A percentile compares a stretch with the other conserved stretches of the same genome.
Evolutionary conservation across 2,329 filamentous ascomycete genomes (phyloP).

Genomic region (Thermoascus crustaceus): DNA sequence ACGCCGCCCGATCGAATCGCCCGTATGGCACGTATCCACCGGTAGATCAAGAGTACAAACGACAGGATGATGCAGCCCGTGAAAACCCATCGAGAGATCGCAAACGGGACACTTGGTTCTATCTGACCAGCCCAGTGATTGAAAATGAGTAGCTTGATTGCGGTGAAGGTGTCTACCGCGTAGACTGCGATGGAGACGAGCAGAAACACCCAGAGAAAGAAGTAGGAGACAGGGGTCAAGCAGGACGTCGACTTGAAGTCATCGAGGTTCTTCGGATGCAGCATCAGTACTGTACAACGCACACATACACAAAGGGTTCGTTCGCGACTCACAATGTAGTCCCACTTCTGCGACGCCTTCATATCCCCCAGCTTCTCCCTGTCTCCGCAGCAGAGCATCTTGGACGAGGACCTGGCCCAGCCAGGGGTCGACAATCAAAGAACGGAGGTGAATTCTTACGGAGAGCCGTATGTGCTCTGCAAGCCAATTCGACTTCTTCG

Average conservation of each 20-base stretch:
- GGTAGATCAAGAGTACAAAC: conserved; percentile 70
- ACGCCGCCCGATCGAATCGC: conserved; percentile 81
- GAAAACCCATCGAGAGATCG: conserved; percentile 90
- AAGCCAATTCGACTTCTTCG: background rate
- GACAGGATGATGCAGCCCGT: conserved; percentile 85
- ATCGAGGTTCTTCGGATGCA: conserved; percentile 39
- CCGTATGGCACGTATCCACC: conserved; percentile 69
- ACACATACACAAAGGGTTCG: no score
- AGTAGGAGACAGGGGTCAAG: conserved; percentile 70
- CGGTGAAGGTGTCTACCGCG: conserved; percentile 83
- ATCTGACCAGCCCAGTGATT: conserved; percentile 82
- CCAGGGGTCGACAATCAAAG: conserved; percentile 12
- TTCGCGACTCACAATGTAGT: conserved; percentile 71
- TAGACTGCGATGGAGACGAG: conserved; percentile 77
- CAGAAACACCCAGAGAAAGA: conserved; percentile 73
- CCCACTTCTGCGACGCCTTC: conserved; percentile 83
- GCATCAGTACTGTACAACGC: conserved; percentile 5
- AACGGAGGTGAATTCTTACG: background rate
- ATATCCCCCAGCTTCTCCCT: conserved; percentile 54
- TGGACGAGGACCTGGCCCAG: conserved; percentile 19
- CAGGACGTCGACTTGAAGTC: conserved; percentile 83
- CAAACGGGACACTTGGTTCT: conserved; percentile 65
- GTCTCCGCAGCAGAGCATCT: conserved; percentile 60
- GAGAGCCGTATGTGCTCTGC: background rate
- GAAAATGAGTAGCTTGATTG: conserved; percentile 82